Evolutionary conservation across 257 asterid species (phyloP), one percentile per base, ranked within the genome.

Genomic region (Leptodermis oblonga): DNA sequence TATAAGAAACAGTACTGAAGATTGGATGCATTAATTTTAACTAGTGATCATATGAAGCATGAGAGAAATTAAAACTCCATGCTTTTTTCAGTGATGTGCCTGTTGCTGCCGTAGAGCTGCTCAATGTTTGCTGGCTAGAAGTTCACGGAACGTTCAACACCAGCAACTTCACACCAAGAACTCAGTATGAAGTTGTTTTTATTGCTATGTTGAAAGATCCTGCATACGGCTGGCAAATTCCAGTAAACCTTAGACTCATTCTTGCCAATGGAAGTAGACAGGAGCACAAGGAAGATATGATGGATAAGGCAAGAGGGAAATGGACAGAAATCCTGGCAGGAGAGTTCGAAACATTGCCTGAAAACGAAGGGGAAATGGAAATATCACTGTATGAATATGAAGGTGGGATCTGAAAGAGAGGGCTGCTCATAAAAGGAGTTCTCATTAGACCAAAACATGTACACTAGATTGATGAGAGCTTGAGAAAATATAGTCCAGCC

Each of bases 271-370:
- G 91, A 78, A 79, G 72, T 67, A 80, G 53, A 75, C 92, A 87
- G 62, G 85, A 85, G 59, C 88, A 41, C 62, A 87, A 68, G 74
- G 90, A 76, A 64, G 82, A 71, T 25, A 67, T 91, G 77, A 74
- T 76, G 82, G 88, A 77, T 54, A 88, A 79, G 78, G 82, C 77
- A 37, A 85, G 83, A 77, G 96, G 76, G 46, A 66, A 58, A 79
- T 91, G 97, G 97, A 73, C 86, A 45, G 96, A 91, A 74, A 79
- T 91, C 71, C 82, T 81, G 20, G 98, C 69, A 23, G 96, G 95
- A 53, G 90, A 86, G 76, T 74, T 85, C 69, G 70, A 74, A 63
- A 74, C 86, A 53, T 43, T 34, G 69, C 74, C 84, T 0, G 69
- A 79, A 56, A 78, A 75, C 14, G 46, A 23, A 20, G 94, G 96